phyloP scores from a whole-genome alignment of 305 asterid genomes.

The Stenogyne calaminthoides region DNA sequence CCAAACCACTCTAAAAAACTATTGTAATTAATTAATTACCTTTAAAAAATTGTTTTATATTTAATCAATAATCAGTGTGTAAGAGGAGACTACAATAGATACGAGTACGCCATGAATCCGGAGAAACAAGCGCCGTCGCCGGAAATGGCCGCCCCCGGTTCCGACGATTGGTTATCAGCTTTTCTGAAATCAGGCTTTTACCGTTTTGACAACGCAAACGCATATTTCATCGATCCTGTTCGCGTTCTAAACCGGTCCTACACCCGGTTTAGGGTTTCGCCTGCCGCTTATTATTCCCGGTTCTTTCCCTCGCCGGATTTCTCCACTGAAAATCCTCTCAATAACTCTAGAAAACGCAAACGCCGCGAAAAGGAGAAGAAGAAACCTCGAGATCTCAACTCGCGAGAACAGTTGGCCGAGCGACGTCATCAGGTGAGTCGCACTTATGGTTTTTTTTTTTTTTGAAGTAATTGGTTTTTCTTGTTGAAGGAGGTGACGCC shows the following conservation, averaged over 20 bases:
- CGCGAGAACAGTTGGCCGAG: constrained; percentile 73
- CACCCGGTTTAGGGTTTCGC: constrained; percentile 67
- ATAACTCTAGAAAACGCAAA: constrained; percentile 56
- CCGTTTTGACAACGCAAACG: constrained; percentile 41
- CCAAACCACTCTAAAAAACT: too few species aligned
- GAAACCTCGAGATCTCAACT: constrained; percentile 45
- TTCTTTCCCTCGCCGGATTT: constrained; percentile 44
- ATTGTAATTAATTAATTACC: too few species aligned
- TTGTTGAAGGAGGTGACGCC: constrained; percentile 61
- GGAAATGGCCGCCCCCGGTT: constrained; percentile 45
- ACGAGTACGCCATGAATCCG: not conserved
- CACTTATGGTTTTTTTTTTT: not conserved
- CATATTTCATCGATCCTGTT: constrained; percentile 76
- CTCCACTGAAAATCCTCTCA: constrained; percentile 15
- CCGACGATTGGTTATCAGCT: constrained; percentile 34
- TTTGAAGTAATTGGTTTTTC: not conserved
- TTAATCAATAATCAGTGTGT: too few species aligned
- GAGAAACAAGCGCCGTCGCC: not conserved
- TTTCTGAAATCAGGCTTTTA: constrained; percentile 57
- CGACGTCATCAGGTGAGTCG: constrained; percentile 65
- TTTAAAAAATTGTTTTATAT: too few species aligned
- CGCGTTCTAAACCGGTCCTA: constrained; percentile 71
- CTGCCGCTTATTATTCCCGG: constrained; percentile 79
- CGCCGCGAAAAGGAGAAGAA: constrained; percentile 52
- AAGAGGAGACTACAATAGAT: not conserved